Base-by-base conservation (phyloP, 2,329 filamentous ascomycete species). In the Penicillium sp. region DNA sequence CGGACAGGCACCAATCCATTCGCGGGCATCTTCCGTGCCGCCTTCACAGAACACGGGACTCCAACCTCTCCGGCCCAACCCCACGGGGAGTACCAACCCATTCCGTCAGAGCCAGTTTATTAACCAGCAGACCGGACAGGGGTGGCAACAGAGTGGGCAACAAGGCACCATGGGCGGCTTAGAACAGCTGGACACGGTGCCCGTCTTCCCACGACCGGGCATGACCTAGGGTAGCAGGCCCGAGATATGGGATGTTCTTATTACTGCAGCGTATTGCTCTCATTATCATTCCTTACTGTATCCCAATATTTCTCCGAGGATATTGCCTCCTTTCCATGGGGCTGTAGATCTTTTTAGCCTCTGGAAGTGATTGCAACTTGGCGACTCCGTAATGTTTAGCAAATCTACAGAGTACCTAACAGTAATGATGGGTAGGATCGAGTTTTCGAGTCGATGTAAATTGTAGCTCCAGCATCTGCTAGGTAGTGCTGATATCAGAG, bases 71-170 rank as follows among this genome's bases (percentile, higher is more conserved):
- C 78, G 78, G 43, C 81, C 89, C 2, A 89, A 91, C 61, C 79
- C 85, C 1, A 96, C 90, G 0, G 90, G 89, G 7, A 89, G 81
- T 61, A 96, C 90, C 2, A 98, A 98, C 61, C 93, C 93, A 0
- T 97, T 97, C 77, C 81, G 93, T 13, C 89, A 97, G 64, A 88
- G 86, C 37, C 82, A 85, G 3, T 95, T 96, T 66, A 84, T 95
- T 42, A 93, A 95, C 63, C 89, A 95, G 61, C 77, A 83, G 52
- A 95, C 89, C 0, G 90, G 91, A 0, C 78, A 87, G 67, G 88
- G 88, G 1, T 97, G 93, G 89, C 90, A 96, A 66, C 79, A 85
- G 53, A 80, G 81, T 50, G 67, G 66, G 3, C 82, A 85, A 55
- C 81, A 87, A 61, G 80, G 85, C 7, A 91, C 93, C 3, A 86